These are phyloP conservation scores for Nakaseomyces bracarensis DNA, from an alignment of 1,139 yeast genomes.

Conservation along the genomic window DNA sequence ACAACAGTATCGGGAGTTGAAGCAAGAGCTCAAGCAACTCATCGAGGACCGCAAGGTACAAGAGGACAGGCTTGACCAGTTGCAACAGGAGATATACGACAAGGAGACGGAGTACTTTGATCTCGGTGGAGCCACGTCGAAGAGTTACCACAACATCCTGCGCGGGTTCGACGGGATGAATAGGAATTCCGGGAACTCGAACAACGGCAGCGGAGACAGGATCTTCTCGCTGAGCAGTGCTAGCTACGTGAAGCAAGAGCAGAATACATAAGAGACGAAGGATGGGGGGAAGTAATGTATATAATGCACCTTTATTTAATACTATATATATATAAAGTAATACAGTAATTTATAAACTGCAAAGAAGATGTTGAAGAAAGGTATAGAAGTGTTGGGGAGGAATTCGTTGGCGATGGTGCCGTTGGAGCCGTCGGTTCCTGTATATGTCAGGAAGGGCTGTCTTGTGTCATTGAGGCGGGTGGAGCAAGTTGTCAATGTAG, in stretches of 20 bases:
- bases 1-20: constrained; percentile 60
- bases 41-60: constrained; percentile 56
- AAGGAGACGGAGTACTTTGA: constrained; percentile 73
- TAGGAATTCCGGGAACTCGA: constrained; percentile 41
- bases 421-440: constrained; percentile 16
- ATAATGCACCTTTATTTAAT: constrained; percentile 9
- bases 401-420: constrained; percentile 12
- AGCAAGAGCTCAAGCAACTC: constrained; percentile 58
- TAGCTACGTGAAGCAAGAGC: constrained; percentile 55
- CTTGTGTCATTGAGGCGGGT: constrained; percentile 8
- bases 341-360: no score
- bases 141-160: constrained; percentile 25
- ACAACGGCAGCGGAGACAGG: constrained; percentile 72
- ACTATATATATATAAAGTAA: neutral
- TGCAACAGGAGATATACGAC: constrained; percentile 78
- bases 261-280: constrained; percentile 33
- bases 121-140: constrained; percentile 36
- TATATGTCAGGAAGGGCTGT: constrained; percentile 13
- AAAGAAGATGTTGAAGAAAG: constrained; percentile 1
- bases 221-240: constrained; percentile 77
- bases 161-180: constrained; percentile 83
- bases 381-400: constrained; percentile 12
- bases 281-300: constrained; percentile 12
- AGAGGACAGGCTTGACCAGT: constrained; percentile 49
- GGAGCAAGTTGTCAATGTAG: neutral